Conservation (phyloP, 176 grass and related monocot genomes). For the Triticum dicoccoides region DNA sequence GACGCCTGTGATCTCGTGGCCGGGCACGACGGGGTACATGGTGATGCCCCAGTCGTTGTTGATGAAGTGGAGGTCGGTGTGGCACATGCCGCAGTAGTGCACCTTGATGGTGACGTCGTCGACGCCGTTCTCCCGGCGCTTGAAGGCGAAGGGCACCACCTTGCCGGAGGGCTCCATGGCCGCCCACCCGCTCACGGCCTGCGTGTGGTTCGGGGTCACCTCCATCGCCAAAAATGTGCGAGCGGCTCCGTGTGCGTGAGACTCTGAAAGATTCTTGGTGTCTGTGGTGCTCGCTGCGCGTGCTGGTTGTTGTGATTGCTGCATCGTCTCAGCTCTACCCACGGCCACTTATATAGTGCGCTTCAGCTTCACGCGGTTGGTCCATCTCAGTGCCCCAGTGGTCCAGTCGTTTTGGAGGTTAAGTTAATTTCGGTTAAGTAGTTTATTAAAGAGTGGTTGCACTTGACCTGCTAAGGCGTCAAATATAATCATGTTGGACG, state of each 20-base stretch:
- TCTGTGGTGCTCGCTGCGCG: background rate
- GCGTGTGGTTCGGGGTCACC: constrained; percentile 61
- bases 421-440: too few species aligned
- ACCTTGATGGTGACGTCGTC: constrained; percentile 83
- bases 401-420: background rate
- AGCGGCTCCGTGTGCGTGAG: background rate
- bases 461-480: background rate
- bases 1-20: constrained; percentile 80
- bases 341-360: constrained; percentile 23
- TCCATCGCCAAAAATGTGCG: constrained; percentile 19
- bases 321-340: background rate
- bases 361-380: background rate
- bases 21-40: constrained; percentile 67
- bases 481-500: too few species aligned
- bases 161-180: constrained; percentile 54
- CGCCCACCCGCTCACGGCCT: constrained; percentile 67
- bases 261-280: background rate
- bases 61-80: constrained; percentile 73
- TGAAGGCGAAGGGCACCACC: constrained; percentile 61
- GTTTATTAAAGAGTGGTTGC: background rate
- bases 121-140: constrained; percentile 56
- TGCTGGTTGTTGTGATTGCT: too few species aligned
- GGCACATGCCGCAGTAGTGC: constrained; percentile 81
- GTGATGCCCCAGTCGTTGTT: constrained; percentile 86
- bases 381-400: background rate